A percentile compares a stretch with the other conserved stretches of the same genome.
phyloP scores from a whole-genome alignment of 2,329 filamentous ascomycete species.

The Penicillium sp. region DNA sequence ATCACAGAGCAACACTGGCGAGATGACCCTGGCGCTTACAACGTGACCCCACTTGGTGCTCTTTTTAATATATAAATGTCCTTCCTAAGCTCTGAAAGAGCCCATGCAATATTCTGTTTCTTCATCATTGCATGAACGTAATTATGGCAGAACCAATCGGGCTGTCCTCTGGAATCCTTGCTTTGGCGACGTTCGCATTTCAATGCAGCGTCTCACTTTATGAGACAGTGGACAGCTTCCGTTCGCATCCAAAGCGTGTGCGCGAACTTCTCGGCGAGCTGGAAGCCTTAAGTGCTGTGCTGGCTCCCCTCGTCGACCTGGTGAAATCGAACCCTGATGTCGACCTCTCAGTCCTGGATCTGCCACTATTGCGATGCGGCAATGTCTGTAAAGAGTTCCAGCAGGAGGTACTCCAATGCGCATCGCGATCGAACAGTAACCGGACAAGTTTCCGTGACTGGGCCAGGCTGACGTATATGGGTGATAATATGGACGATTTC shows the following conservation, averaged over 20 bases:
- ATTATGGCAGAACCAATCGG: constrained; percentile 44
- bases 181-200: constrained; percentile 43
- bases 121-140: background rate
- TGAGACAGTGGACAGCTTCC: constrained; percentile 44
- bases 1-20: background rate
- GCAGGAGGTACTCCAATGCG: constrained; percentile 41
- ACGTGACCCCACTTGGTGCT: too few species aligned
- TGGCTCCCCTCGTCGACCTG: constrained; percentile 38
- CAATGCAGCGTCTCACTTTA: constrained; percentile 44
- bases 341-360: constrained; percentile 36
- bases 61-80: background rate
- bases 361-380: constrained; percentile 48
- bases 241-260: constrained; percentile 42
- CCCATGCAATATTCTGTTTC: background rate
- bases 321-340: constrained; percentile 30
- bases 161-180: constrained; percentile 43
- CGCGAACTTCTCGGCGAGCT: constrained; percentile 49
- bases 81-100: background rate
- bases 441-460: constrained; percentile 52
- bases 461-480: constrained; percentile 52
- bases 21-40: background rate
- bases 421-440: constrained; percentile 36
- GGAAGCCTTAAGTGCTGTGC: constrained; percentile 42
- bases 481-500: constrained; percentile 50
- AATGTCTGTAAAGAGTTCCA: constrained; percentile 51